These are phyloP conservation scores for Chloroidium sp. DNA, from an alignment of 163 green algal genomes.

Conservation along the genomic window DNA sequence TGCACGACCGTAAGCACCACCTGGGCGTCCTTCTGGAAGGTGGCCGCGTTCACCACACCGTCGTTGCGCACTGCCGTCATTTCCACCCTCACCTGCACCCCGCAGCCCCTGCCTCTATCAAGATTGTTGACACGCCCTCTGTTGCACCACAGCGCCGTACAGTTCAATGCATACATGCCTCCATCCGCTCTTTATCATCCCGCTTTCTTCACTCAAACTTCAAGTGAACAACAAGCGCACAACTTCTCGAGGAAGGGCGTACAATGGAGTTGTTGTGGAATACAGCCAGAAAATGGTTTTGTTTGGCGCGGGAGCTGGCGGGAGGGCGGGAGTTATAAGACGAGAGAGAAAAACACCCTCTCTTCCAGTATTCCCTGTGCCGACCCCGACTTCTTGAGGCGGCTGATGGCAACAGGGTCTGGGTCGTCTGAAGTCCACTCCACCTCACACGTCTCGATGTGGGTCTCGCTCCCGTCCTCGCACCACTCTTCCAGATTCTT, in stretches of 20 bases:
- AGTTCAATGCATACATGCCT: not conserved
- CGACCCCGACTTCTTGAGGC: constrained; percentile 11
- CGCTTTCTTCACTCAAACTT: no score
- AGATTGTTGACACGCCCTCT: not conserved
- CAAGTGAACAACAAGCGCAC: no score
- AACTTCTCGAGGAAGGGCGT: no score
- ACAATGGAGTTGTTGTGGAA: no score
- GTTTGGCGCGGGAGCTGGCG: not conserved
- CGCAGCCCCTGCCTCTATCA: constrained; percentile 9
- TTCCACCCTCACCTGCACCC: not conserved
- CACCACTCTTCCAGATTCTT: not conserved
- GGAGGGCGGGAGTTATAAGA: not conserved
- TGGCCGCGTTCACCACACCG: constrained; percentile 13
- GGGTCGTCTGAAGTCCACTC: constrained; percentile 36
- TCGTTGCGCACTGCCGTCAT: not conserved
- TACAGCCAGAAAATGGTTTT: not conserved
- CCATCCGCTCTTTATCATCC: not conserved
- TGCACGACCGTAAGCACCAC: constrained; percentile 7
- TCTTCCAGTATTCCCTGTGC: constrained; percentile 18
- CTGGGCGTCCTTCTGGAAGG: constrained; percentile 7
- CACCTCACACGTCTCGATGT: constrained; percentile 19
- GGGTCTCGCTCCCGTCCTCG: not conserved
- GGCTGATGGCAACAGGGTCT: constrained; percentile 12
- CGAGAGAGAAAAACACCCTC: not conserved
- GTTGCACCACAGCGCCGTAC: not conserved